Base-by-base conservation (phyloP, 495 filamentous ascomycete species). In the Penicillium waksmanii region DNA sequence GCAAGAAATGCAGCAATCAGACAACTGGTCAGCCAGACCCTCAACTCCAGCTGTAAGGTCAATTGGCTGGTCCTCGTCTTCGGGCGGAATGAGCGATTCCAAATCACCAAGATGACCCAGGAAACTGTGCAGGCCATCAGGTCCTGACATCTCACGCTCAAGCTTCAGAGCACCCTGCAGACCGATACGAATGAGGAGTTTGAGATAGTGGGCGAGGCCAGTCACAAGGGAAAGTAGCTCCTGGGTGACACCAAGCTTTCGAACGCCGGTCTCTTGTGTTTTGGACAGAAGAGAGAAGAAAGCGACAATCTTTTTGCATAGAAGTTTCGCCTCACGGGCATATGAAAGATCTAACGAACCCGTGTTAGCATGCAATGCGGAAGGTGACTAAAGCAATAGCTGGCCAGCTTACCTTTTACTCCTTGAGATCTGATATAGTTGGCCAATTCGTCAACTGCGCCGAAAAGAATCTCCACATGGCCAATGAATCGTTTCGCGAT, bases 261-360 rank as follows among this genome's bases (percentile, higher is more conserved):
- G 81, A 36, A 91, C 86, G 8, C 91, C 92, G 13, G 88, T 92
- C 63, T 97, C 92, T 73, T 97, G 93, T 2, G 92, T 94, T 66
- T 96, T 96, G 3, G 94, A 93, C 5, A 99, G 80, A 33, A 99
- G 77, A 11, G 90, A 89, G 72, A 99, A 99, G 79, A 99, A 99
- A 17, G 95, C 90, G 25, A 99, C 95, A 53, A 99, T 96, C 75
- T 99, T 99, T 74, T 99, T 99, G 81, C 96, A 99, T 12, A 99
- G 86, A 33, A 99, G 82, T 75, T 98, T 99, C 19, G 96, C 89
- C 77, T 99, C 96, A 56, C 96, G 87, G 18, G 90, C 89, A 70
- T 97, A 98, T 25, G 92, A 88, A 42, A 98, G 80, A 57, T 90
- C 94, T 93, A 67, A 17, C 0, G 36, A 15, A 35, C 25, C 11